A percentile compares a stretch with the other conserved stretches of the same genome.
Evolutionary conservation across 202 grass and related monocot genomes (phyloP).

Genomic region (Elaeis oleifera): DNA sequence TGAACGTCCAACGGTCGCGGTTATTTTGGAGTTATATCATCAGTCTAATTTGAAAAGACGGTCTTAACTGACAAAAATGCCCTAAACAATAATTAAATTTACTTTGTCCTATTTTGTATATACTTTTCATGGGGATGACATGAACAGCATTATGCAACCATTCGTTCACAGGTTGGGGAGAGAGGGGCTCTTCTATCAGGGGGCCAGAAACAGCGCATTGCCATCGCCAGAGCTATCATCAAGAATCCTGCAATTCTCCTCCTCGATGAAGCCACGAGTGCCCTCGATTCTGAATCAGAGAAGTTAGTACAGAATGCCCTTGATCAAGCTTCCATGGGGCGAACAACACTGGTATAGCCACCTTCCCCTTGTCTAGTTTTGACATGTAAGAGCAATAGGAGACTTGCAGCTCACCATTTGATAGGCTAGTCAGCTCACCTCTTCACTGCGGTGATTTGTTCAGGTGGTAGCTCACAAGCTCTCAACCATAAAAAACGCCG

Average conservation of each 20-base stretch:
- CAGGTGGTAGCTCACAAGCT: constrained; percentile 98
- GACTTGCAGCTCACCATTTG: too few relatives aligned
- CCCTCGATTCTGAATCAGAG: constrained; percentile 94
- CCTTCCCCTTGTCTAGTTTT: too few relatives aligned
- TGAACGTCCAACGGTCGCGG: too few relatives aligned
- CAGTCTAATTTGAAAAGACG: too few relatives aligned
- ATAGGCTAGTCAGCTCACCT: too few relatives aligned
- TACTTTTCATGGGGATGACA: neutral
- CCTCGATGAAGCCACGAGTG: constrained; percentile 95
- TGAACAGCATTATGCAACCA: too few relatives aligned
- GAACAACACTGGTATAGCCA: constrained; percentile 76
- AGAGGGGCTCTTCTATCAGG: constrained; percentile 81
- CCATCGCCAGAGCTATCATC: constrained; percentile 85
- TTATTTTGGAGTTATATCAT: too few relatives aligned
- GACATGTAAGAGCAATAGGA: too few relatives aligned
- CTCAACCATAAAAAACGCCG: constrained; percentile 87
- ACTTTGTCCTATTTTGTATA: too few relatives aligned
- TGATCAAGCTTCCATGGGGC: constrained; percentile 98
- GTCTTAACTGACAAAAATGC: too few relatives aligned
- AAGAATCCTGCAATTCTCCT: constrained; percentile 94
- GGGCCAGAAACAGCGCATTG: constrained; percentile 92
- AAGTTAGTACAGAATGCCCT: constrained; percentile 94
- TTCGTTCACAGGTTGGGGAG: constrained; percentile 72
- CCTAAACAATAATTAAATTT: too few relatives aligned
- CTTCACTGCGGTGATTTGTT: constrained; percentile 6